Percentiles rank a stretch among this genome's conserved stretches.
These are phyloP conservation scores for Rostrohypoxylon terebratum DNA, from an alignment of 495 filamentous ascomycete species.

Conservation along the genomic window DNA sequence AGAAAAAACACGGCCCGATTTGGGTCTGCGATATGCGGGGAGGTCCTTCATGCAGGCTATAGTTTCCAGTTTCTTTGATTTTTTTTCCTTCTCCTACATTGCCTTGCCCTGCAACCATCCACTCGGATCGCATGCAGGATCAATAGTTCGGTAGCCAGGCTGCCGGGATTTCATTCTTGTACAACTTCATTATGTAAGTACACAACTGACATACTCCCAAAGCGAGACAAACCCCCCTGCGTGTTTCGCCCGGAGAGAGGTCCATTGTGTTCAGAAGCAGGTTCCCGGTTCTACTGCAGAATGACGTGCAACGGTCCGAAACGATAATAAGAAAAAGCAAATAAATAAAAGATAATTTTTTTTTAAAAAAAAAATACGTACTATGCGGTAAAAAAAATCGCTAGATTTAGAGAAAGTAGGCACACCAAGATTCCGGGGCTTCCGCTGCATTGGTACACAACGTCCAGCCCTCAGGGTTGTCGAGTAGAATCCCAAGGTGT, in stretches of 20 bases:
- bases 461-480: background rate
- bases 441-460: background rate
- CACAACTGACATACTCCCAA: background rate
- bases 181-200: background rate
- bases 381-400: background rate
- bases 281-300: background rate
- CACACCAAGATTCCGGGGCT: background rate
- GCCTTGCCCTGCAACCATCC: background rate
- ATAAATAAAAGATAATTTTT: too few species aligned
- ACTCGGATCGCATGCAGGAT: background rate
- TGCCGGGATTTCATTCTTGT: background rate
- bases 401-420: background rate
- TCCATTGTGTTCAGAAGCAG: background rate
- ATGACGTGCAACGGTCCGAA: background rate
- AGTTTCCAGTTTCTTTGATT: background rate
- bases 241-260: background rate
- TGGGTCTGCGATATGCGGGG: slow-evolving; percentile 20
- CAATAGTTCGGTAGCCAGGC: slow-evolving; percentile 10
- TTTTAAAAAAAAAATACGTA: background rate
- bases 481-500: background rate
- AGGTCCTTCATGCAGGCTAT: background rate
- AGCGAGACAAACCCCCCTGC: background rate
- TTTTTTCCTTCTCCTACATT: background rate
- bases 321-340: background rate
- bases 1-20: slow-evolving; percentile 24